These are phyloP conservation scores for Aquilaria yunnanensis DNA, from an alignment of 345 rosid species.

Conservation along the genomic window DNA sequence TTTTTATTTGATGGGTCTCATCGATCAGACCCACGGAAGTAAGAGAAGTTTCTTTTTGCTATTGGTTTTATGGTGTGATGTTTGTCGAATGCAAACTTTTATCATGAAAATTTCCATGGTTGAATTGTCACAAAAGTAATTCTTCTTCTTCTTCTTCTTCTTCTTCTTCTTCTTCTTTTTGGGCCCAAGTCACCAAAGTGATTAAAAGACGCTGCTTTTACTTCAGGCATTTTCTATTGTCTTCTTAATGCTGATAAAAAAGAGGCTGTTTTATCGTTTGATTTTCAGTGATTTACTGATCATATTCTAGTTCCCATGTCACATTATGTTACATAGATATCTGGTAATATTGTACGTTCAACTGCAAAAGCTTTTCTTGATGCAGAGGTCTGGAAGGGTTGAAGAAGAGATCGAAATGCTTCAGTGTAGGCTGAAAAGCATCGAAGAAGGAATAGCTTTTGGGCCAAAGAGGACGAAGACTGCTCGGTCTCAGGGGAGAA, in stretches of 20 bases:
- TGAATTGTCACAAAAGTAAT: not conserved
- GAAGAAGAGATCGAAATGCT: slow-evolving; percentile 79
- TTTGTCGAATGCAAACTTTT: not conserved
- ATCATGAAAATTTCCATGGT: not conserved
- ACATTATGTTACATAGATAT: no score
- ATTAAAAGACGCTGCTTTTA: not conserved
- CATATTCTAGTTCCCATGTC: not conserved
- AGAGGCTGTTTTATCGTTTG: not conserved
- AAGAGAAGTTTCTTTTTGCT: not conserved
- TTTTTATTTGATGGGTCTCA: not conserved
- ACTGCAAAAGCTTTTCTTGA: not conserved
- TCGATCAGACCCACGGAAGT: not conserved
- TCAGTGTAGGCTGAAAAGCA: slow-evolving; percentile 47
- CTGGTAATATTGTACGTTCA: not conserved
- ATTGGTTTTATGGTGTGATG: not conserved
- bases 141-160: not conserved
- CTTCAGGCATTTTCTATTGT: not conserved
- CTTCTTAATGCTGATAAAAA: no score
- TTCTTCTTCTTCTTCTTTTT: no score
- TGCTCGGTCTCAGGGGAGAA: slow-evolving; percentile 71
- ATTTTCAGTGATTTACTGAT: not conserved
- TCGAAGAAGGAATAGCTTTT: slow-evolving; percentile 50
- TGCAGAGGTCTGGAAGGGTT: slow-evolving; percentile 74
- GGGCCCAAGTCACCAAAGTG: no score
- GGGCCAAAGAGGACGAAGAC: slow-evolving; percentile 47